Evolutionary conservation across 1,284 basidiomycete genomes (phyloP), one percentile per base, ranked within the genome.

Genomic region (Boletus sp.): DNA sequence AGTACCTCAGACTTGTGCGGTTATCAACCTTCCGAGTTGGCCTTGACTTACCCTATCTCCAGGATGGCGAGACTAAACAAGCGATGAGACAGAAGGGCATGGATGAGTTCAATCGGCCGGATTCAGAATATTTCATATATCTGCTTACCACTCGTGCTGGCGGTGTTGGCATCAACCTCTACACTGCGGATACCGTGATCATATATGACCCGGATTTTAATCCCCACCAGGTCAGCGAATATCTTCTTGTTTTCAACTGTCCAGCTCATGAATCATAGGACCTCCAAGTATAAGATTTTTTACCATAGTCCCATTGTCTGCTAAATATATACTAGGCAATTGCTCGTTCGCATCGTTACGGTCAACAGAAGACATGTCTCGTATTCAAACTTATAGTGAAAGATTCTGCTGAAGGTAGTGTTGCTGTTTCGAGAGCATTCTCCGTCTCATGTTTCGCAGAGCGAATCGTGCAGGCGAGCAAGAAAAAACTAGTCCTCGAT

Each of bases 141-240:
- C 72, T 99, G 8, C 75, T 99, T 30, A 91, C 91, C 5, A 99
- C 96, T 23, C 82, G 96, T 38, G 96, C 96, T 33, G 95, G 95
- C 34, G 95, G 95, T 59, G 89, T 97, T 45, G 94, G 94, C 26
- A 96, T 97, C 69, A 97, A 96, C 63, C 76, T 96, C 40, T 85
- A 76, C 78, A 85, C 72, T 48, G 91, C 92, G 29, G 91, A 94
- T 59, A 93, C 90, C 2, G 94, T 97, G 38, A 93, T 98, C 50
- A 84, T 97, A 43, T 88, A 84, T 58, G 93, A 94, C 61, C 88
- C 90, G 0, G 94, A 97, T 70, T 97, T 94, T 69, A 97, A 97
- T 60, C 94, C 93, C 13, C 93, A 95, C 68, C 85, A 90, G 69
- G 88, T 83, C 47, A 27, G 73, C 66, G 5, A n/a, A 25, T 13